Evolutionary conservation across 768 basidiomycete genomes (phyloP), one percentile per base, ranked within the genome.

Genomic region (Mycena belliarum): DNA sequence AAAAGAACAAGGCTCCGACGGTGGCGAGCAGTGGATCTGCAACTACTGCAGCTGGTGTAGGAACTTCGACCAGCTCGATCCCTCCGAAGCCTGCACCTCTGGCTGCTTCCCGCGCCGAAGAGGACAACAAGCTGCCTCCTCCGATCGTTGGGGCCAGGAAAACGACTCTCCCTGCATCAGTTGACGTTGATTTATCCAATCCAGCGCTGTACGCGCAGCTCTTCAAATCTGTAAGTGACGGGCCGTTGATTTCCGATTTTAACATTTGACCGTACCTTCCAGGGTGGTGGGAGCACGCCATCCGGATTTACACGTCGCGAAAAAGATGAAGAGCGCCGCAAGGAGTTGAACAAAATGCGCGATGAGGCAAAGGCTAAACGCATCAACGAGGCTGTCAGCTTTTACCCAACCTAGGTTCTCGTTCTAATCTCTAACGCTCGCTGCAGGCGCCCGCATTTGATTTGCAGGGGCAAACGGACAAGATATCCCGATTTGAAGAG

Each of bases 281-380:
- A 82, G 80, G 62, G 76, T n/a, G 76, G 76, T 18, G 78, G 76
- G 49, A 76, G 61, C 55, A 75, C 78, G 35, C 74, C 81, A 16
- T 78, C 81, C 26, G 79, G 79, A 21, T 64, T 78, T 55, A 82
- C 73, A 49, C 66, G 80, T 44, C 73, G 78, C 18, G 75, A 78
- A 43, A 79, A 78, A 59, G 83, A 88, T n/a, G 88, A 89, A 61
- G 87, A 89, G 66, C 76, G 87, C 46, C 77, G 82, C 55, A 86
- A 79, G 63, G 87, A 91, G 55, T 65, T 91, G 64, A 78, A 85
- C 65, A 82, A 76, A 66, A 82, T 88, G 85, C 79, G 86, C 53
- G 86, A 90, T 37, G 89, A 89, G 37, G 86, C 85, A 18, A 78
- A 79, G 60, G 79, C 79, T 1, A 86, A 81, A 61, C 79, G 85